These are phyloP conservation scores for Ceratocystis lukuohia DNA, from an alignment of 2,329 filamentous ascomycete species.

Conservation along the genomic window DNA sequence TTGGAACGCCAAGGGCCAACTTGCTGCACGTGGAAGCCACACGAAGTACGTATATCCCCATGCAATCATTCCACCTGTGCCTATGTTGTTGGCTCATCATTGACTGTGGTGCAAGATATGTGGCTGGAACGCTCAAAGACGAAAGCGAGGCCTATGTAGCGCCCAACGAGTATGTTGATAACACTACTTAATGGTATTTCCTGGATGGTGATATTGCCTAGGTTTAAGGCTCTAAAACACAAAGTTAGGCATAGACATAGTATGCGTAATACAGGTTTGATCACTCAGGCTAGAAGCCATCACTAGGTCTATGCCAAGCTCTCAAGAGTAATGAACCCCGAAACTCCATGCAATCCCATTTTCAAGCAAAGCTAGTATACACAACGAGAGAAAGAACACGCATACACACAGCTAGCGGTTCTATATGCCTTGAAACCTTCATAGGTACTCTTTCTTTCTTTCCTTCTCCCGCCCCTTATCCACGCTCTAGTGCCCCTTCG, in stretches of 20 bases:
- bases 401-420: not conserved
- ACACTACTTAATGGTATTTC: not conserved
- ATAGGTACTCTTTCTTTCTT: not conserved
- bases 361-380: constrained; percentile 13
- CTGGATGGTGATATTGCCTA: not conserved
- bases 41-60: constrained; percentile 40
- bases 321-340: constrained; percentile 8
- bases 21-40: constrained; percentile 50
- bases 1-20: constrained; percentile 42
- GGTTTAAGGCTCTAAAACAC: not conserved
- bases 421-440: not conserved
- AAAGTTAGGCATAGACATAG: not conserved
- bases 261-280: not conserved
- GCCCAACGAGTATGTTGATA: constrained; percentile 8
- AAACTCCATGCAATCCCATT: constrained; percentile 14
- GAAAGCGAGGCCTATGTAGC: constrained; percentile 6
- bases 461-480: not conserved
- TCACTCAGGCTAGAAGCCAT: not conserved
- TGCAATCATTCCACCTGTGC: not conserved
- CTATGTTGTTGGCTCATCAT: not conserved
- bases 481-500: not conserved
- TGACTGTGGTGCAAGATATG: constrained; percentile 9
- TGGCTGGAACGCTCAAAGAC: constrained; percentile 14
- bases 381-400: not conserved
- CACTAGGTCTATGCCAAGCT: not conserved